These are phyloP conservation scores for Casaregolazyma suthepensis DNA, from an alignment of 1,139 yeast species.

Conservation along the genomic window DNA sequence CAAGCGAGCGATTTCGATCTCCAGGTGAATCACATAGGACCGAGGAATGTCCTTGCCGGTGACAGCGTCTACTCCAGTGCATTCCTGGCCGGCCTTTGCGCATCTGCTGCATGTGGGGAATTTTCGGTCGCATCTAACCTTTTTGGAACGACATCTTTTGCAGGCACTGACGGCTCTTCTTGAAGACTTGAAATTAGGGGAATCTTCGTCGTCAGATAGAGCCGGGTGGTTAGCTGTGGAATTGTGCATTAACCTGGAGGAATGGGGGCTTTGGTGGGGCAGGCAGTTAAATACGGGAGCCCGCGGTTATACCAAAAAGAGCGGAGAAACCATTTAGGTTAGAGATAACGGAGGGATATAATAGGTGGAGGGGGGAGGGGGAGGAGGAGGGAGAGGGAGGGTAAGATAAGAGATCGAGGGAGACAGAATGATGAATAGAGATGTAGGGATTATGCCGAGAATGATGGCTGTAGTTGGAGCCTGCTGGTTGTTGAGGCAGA, in stretches of 20 bases:
- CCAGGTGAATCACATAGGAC: slow-evolving; percentile 69
- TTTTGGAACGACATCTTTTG: slow-evolving; percentile 70
- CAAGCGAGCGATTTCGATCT: slow-evolving; percentile 52
- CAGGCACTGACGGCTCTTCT: slow-evolving; percentile 60
- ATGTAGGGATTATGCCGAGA: too few species aligned
- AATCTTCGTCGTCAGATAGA: background rate
- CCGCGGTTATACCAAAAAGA: background rate
- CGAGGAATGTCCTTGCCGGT: slow-evolving; percentile 84
- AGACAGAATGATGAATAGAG: too few species aligned
- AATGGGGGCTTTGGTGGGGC: background rate
- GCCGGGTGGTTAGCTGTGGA: background rate
- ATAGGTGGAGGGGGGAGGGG: too few species aligned
- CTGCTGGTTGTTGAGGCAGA: too few species aligned
- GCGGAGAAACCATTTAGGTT: background rate
- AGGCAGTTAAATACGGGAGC: background rate
- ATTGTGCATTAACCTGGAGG: background rate
- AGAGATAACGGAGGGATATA: too few species aligned
- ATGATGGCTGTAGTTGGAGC: too few species aligned
- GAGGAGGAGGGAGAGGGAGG: too few species aligned
- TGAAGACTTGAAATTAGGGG: slow-evolving; percentile 13
- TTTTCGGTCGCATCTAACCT: slow-evolving; percentile 76
- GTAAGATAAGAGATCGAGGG: too few species aligned
- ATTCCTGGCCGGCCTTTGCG: slow-evolving; percentile 58
- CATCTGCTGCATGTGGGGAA: slow-evolving; percentile 77
- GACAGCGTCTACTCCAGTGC: slow-evolving; percentile 81